Base-by-base conservation (phyloP, 371 early-diverging fungal genomes). In the Blastocladiella emersonii region DNA sequence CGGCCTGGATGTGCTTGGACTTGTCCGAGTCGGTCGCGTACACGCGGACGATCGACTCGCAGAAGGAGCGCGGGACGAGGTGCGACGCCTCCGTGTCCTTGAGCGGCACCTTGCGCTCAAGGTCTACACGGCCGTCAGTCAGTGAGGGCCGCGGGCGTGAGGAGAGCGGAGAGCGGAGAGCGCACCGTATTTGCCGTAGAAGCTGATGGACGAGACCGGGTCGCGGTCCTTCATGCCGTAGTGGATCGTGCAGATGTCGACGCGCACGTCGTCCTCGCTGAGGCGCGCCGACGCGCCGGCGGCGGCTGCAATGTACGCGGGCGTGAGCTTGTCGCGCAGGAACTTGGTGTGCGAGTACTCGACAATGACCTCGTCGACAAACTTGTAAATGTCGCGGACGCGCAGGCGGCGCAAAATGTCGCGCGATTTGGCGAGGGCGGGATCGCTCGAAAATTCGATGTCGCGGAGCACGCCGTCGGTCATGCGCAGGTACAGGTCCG, bases 401-500 rank as follows among this genome's bases (percentile, higher is more conserved):
- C 87, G 74, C 39, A 95, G 72, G 17, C 91, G 78, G 53, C 76
- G 76, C n/a, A 95, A 67, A 19, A 95, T 81, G 0, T 69, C 70
- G 35, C 84, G 78, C 0, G 95, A 78, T 34, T 77, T 72, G 36
- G 71, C 77, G 63, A 94, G 72, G 59, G 82, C 85, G 75, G 75
- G 57, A 8, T 32, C 41, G 35, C 32, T 6, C 13, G 34, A 56
- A 57, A 57, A 35, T 68, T 89, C 91, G 61, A 96, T 95, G 44
- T 82, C 81, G 7, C 83, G 76, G n/a, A 98, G 57, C 32, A 98
- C 83, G 41, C 84, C 81, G 67, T 98, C 98, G 2, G 89, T 91
- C 56, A 98, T 70, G 64, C 83, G 63, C 23, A 87, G 64, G 69
- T 91, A 98, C 7, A 78, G 78, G 64, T 79, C 78, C 19, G 85